Conservation (phyloP, 2,329 filamentous ascomycete species). For the Lachnellula subtilissima region DNA sequence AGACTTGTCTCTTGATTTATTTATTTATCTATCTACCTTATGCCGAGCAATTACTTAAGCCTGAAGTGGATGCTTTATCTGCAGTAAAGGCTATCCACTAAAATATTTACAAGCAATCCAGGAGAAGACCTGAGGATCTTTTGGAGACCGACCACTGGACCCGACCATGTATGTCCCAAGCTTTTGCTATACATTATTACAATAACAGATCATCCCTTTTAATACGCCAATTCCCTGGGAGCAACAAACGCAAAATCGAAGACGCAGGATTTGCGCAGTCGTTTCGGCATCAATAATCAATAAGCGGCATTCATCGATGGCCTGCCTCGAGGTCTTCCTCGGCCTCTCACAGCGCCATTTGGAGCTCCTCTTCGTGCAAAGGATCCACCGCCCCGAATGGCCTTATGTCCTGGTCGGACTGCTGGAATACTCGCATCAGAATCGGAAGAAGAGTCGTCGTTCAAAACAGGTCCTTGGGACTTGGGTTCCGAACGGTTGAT, state of each 20-base stretch:
- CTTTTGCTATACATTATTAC: not conserved
- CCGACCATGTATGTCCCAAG: not conserved
- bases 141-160: not conserved
- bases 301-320: not conserved
- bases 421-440: conserved; percentile 19
- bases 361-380: not conserved
- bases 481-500: not conserved
- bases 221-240: not conserved
- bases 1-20: not conserved
- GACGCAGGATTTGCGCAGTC: not conserved
- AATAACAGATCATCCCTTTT: not conserved
- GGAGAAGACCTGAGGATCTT: not conserved
- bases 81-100: not conserved
- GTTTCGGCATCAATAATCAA: not conserved
- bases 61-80: not conserved
- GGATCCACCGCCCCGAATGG: not conserved
- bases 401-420: conserved; percentile 6
- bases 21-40: not conserved
- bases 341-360: not conserved
- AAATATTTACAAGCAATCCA: not conserved
- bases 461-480: not conserved
- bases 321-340: conserved; percentile 2
- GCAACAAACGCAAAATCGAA: not conserved
- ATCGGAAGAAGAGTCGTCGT: conserved; percentile 15
- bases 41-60: not conserved